Base-by-base conservation (phyloP, 2,329 filamentous ascomycete genomes). In the Sclerotinia trifoliorum region DNA sequence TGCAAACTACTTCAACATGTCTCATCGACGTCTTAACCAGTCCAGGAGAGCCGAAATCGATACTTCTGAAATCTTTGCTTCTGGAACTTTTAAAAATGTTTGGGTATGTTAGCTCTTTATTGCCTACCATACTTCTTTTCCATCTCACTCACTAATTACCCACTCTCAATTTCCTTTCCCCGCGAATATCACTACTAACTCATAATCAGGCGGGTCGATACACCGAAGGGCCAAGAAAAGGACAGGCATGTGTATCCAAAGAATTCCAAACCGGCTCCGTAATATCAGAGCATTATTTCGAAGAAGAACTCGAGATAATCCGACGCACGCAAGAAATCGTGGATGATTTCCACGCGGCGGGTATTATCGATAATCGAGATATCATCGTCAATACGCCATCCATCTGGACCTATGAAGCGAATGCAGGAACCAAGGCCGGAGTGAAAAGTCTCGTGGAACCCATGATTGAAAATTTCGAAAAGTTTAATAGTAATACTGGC, bases 401-500 rank as follows among this genome's bases (percentile, higher is more conserved):
- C 4, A 46, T 68, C 11, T 69, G 68, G 68, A 54, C 19, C 1
- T 42, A 29, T 32, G 26, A 21, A 5, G 26, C 10, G 10, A 13
- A 2, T 32, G 26, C 52, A 3, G 26, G 52, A 19, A 0, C 3
- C n/a, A 68, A 11, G 26, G 6, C 6, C 1, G 51, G 57, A 17
- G 17, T 49, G 0, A 65, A 35, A 46, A 6, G 10, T 11, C 32
- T 69, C 1, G 26, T 68, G 7, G 65, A 69, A 42, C 68, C 68
- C 1, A 68, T 69, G 68, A 67, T 69, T 67, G 39, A 63, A 11
- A 68, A 68, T 19, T 68, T 68, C 8, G 42, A 68, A 35, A 69
- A 69, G 15, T 69, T 69, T 26, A 69, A 69, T 26, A 69, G 68
- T 17, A 68, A 69, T 24, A 52, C 58, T 1, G 68, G 68, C 3